Evolutionary conservation across 2,329 filamentous ascomycete genomes (phyloP), one percentile per base, ranked within the genome.

Genomic region (Cytospora piceae): DNA sequence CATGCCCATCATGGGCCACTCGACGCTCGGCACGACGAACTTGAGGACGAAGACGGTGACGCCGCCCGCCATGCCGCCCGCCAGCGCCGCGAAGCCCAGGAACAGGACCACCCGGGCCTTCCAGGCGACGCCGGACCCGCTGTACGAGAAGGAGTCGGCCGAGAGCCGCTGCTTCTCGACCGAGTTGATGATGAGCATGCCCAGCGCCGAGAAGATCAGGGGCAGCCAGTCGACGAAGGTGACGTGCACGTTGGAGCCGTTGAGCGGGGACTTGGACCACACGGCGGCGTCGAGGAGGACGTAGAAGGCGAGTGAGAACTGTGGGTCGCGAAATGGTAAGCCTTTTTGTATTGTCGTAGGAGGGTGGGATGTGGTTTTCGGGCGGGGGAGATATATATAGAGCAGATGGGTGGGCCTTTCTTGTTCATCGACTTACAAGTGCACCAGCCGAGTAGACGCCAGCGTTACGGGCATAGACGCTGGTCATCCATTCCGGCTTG

Each of bases 111-210:
- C 85, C 67, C 87, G 83, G 24, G 87, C 87, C 81, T 90, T 88
- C 87, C 87, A 89, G 12, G 87, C 87, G 32, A 90, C 87, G 15
- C 85, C 85, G 58, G 80, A 83, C 57, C 87, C 86, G 66, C 81
- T 83, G 77, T 90, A 88, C 69, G 82, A 83, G 75, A 88, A 88
- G 64, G 80, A 84, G 78, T 90, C 86, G 71, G 84, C 81, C 71
- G 85, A 85, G 68, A 90, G 81, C 61, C 87, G 84, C 67, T 86
- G 80, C 78, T 90, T 89, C 78, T 90, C 87, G 69, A 89, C 87
- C 70, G 82, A 86, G 81, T 90, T 90, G 81, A 90, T 90, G 76
- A 90, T 89, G 66, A 90, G 82, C 86, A 90, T 90, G 69, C 88
- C 87, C 68, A 90, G 80, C 69, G 83, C 82, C 70, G 83, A 86